Evolutionary conservation across 78 protist species (phyloP), one percentile per base, ranked within the genome.

Genomic region (Dictyostelium purpureum): DNA sequence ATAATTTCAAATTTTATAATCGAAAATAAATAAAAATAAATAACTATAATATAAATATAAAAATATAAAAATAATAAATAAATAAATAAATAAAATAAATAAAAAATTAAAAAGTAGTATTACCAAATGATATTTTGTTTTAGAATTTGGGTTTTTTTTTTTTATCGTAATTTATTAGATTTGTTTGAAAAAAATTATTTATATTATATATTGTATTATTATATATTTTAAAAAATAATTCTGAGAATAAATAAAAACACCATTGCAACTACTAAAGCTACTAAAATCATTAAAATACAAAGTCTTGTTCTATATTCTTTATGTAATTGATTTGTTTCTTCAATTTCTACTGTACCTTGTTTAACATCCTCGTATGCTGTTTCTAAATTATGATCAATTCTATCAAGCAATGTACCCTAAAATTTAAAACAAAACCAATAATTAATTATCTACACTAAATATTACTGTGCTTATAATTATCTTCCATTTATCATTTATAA

Each of bases 371-470:
- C 65, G 28, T 73, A 80, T 4, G 91, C 59, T 59, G 33, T 51
- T 10, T 57, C 73, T 35, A 85, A 45, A 73, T 85, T 85, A 56
- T 73, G 54, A 42, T 85, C 91, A 19, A 85, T 85, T 59, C 63
- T 61, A 59, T 85, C 91, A 37, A 85, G 11, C 31, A 85, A 16
- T 6, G 82, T 85, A 21, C 91, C 91, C 33, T n/a, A n/a, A n/a
- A n/a, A n/a, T n/a, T n/a, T n/a, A n/a, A n/a, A n/a, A n/a, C n/a
- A n/a, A n/a, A n/a, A n/a, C n/a, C n/a, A n/a, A n/a, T n/a, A n/a
- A n/a, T n/a, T n/a, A n/a, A n/a, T n/a, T n/a, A n/a, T n/a, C n/a
- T n/a, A n/a, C n/a, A n/a, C n/a, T n/a, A n/a, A n/a, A n/a, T n/a
- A n/a, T n/a, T n/a, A n/a, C n/a, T n/a, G n/a, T n/a, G n/a, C n/a